Evolutionary conservation across 2,329 filamentous ascomycete species (phyloP).

Genomic region (Venturia aucupariae): DNA sequence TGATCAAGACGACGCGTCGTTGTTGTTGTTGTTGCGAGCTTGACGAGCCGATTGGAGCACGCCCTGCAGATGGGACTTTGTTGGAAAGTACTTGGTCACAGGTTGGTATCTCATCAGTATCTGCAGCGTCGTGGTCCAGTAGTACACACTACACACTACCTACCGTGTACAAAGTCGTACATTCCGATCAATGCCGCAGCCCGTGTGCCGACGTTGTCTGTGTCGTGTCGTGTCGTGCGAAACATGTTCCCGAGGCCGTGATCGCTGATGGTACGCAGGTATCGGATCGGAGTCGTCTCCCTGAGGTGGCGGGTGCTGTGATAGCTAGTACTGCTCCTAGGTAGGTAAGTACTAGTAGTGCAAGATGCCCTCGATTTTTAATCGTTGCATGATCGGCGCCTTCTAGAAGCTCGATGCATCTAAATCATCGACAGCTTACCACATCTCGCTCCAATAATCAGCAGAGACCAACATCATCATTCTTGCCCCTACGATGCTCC

Average conservation of each 20-base stretch:
- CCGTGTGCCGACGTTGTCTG: no score
- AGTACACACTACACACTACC: no score
- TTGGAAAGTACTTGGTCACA: no score
- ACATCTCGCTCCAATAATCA: not conserved
- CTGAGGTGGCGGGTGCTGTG: not conserved
- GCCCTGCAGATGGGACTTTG: no score
- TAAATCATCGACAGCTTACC: no score
- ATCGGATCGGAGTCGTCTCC: no score
- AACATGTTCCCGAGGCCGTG: not conserved
- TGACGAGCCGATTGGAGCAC: not conserved
- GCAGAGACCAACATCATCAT: not conserved
- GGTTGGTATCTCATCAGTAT: no score
- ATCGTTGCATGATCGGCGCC: not conserved
- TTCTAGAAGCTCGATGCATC: not conserved
- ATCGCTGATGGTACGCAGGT: not conserved
- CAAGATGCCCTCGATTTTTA: not conserved
- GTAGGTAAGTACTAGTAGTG: no score
- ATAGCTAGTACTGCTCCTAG: not conserved
- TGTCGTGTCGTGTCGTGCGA: no score
- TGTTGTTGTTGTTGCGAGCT: not conserved
- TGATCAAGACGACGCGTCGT: not conserved
- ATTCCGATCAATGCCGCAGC: not conserved
- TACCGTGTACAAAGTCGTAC: no score
- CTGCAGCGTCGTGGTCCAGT: no score
- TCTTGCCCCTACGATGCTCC: no score